Base-by-base conservation (phyloP, 805 yeast species). In the Candida xiaguanensis region DNA sequence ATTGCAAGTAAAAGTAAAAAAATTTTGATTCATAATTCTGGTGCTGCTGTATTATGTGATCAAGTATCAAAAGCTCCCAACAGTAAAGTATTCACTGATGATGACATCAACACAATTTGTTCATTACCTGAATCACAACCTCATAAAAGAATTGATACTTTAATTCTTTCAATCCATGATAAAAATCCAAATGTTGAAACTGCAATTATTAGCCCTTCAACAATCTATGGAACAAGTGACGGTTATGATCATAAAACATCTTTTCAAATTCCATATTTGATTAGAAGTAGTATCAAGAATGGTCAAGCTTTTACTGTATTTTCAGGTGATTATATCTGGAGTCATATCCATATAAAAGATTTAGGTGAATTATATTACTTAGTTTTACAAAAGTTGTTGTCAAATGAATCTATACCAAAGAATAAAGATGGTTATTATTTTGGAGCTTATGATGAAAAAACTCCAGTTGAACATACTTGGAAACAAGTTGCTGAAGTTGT, bases 341-440 rank as follows among this genome's bases (percentile, higher is more conserved):
- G 53, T 32, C 62, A 58, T 33, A 52, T 66, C n/a, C 63, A 65
- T 42, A 53, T 65, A 25, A 36, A 47, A 13, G 68, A 65, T 41
- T 46, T 66, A 25, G 67, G 65, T 5, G 49, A 50, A 1, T 50
- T 63, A 31, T 64, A 58, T 46, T 25, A 28, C 9, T 41, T 57
- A 17, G 36, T 66, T 8, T 38, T 64, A 14, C 16, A 46, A 5
- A 54, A 49, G 31, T 40, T 62, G 12, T 14, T 58, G 2, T 33
- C 41, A 5, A 53, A 53, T 12, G 49, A 49, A 28, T 29, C 44
- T 6, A 44, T 64, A 31, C 58, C 58, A 8, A 47, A 52, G 14
- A 64, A 65, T 6, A 49, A 44, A 34, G 34, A 56, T 8, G 72
- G 72, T 5, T 64, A 61, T 42, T 65, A 64, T 41, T 65, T 66